Base-by-base conservation (phyloP, 495 filamentous ascomycete genomes). In the Xylaria curta region DNA sequence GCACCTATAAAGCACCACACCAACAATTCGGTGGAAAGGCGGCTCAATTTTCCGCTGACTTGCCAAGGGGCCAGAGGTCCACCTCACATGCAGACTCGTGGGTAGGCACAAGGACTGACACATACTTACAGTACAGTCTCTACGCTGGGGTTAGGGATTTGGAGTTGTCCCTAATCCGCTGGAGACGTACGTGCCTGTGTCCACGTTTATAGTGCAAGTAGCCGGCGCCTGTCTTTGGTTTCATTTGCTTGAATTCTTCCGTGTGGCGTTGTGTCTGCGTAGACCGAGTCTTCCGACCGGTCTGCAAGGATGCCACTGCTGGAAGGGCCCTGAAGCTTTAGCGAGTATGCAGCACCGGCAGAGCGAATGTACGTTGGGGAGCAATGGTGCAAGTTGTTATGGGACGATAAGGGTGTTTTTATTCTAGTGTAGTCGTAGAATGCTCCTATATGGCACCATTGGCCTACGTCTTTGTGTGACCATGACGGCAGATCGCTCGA, bases 301-400 rank as follows among this genome's bases (percentile, higher is more conserved):
- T 53, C 66, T 64, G 68, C 68, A 70, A 64, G 59, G 59, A 64
- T 70, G 31, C 9, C 47, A 38, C 33, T 40, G 31, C 26, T 54
- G 40, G 59, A 62, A 49, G 47, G 15, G 46, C 59, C 56, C 68
- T 31, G 46, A 61, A 36, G 40, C 59, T 56, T 70, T 42, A 70
- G 68, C 59, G 68, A 70, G 13, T n/a, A 42, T 70, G 59, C 68
- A 70, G 46, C 28, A 53, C 36, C 60, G 68, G 59, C 68, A 70
- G 47, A 54, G 31, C 4, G 6, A 58, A 63, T 56, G 59, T 60
- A 54, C 36, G 21, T 63, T 46, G 47, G 59, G 47, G 38, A 49
- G 56, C 21, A 69, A 15, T 61, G 8, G 28, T 68, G 51, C 17
- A 33, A 47, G 66, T n/a, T 58, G 21, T 46, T 26, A 40, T 68